Percentiles rank a stretch among this genome's conserved stretches.
phyloP scores from a whole-genome alignment of 805 yeast genomes.

The Schwanniomyces vanrijiae region DNA sequence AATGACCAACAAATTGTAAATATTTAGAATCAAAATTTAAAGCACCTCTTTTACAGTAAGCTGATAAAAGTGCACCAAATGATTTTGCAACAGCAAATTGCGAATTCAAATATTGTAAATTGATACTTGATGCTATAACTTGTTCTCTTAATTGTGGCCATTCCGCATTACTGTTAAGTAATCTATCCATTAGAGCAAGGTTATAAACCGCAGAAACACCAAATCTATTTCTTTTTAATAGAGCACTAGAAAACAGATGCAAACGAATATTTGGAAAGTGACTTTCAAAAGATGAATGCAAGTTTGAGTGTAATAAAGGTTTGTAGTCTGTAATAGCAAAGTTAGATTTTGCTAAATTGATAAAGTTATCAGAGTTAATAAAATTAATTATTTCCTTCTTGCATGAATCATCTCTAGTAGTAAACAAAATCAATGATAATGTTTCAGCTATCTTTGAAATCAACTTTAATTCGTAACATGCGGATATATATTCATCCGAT shows the following conservation, averaged over 20 bases:
- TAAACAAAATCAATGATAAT: constrained; percentile 68
- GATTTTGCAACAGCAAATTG: constrained; percentile 72
- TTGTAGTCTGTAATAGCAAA: constrained; percentile 50
- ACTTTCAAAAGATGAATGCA: constrained; percentile 45
- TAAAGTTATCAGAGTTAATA: constrained; percentile 38
- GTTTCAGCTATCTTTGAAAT: constrained; percentile 73
- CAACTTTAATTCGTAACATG: constrained; percentile 56
- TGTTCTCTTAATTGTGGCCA: constrained; percentile 47
- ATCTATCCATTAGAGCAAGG: constrained; percentile 58
- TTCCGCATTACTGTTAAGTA: constrained; percentile 46
- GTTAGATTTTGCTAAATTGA: constrained; percentile 22
- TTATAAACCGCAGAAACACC: constrained; percentile 59
- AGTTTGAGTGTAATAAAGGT: constrained; percentile 43
- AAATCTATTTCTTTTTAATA: constrained; percentile 46
- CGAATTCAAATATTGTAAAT: constrained; percentile 61
- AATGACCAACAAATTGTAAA: constrained; percentile 38
- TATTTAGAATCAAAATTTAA: constrained; percentile 25
- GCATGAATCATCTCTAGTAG: constrained; percentile 45
- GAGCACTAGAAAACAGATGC: constrained; percentile 51
- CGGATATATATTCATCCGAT: constrained; percentile 25
- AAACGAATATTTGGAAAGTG: constrained; percentile 50
- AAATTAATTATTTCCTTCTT: constrained; percentile 42
- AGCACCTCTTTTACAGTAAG: constrained; percentile 52
- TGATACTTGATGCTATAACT: constrained; percentile 58
- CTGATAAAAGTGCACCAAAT: constrained; percentile 74